Evolutionary conservation across 805 yeast species (phyloP).

Genomic region (Schwanniomyces sp.): DNA sequence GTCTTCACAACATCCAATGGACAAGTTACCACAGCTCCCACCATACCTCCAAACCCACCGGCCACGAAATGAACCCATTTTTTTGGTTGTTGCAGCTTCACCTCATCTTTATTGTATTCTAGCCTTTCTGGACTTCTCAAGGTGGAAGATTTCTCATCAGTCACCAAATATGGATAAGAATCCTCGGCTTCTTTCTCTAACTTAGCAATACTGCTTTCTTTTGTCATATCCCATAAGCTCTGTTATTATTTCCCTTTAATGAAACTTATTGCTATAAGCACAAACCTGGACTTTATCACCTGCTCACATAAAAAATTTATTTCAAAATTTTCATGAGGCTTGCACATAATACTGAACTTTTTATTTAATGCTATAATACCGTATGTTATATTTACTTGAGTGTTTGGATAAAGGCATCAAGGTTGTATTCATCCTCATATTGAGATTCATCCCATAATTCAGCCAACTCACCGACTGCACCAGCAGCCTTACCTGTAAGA

Average conservation of each 20-base stretch:
- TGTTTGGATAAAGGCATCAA: slow-evolving; percentile 87
- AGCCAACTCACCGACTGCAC: slow-evolving; percentile 83
- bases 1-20: slow-evolving; percentile 97
- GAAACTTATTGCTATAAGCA: neutral
- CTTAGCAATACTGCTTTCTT: slow-evolving; percentile 11
- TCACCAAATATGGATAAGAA: slow-evolving; percentile 61
- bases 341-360: neutral
- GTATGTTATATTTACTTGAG: slow-evolving; percentile 39
- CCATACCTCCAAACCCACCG: slow-evolving; percentile 96
- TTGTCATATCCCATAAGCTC: slow-evolving; percentile 1
- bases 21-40: slow-evolving; percentile 91
- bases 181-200: slow-evolving; percentile 56
- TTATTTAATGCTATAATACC: slow-evolving; percentile 4
- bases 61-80: slow-evolving; percentile 82
- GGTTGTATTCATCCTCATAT: slow-evolving; percentile 94
- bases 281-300: neutral
- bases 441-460: slow-evolving; percentile 97
- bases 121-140: slow-evolving; percentile 38
- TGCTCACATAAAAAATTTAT: neutral
- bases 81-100: slow-evolving; percentile 17
- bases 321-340: neutral
- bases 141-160: slow-evolving; percentile 70
- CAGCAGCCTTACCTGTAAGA: slow-evolving; percentile 70
- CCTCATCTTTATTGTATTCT: slow-evolving; percentile 10
- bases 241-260: neutral